Evolutionary conservation across 805 yeast genomes (phyloP).

Genomic region (Peterozyma toletana): DNA sequence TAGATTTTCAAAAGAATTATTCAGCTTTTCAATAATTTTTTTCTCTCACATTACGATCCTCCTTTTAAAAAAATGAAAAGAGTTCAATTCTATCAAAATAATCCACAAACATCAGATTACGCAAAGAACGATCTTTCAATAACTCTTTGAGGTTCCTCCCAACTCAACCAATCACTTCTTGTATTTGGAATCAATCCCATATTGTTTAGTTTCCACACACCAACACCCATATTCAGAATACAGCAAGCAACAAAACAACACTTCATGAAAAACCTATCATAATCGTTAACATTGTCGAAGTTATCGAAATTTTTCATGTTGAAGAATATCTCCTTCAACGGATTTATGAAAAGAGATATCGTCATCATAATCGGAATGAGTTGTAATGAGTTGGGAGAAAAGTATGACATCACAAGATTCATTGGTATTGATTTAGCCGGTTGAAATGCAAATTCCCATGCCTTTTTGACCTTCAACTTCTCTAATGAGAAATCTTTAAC

Average conservation of each 20-base stretch:
- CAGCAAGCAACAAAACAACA: conserved; percentile 27
- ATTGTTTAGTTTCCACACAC: conserved; percentile 73
- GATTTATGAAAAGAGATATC: conserved; percentile 70
- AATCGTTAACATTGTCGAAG: conserved; percentile 2
- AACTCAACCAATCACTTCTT: conserved; percentile 85
- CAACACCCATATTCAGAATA: conserved; percentile 57
- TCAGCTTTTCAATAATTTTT: too few species aligned
- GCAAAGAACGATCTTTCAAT: conserved; percentile 6
- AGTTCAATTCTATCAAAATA: too few species aligned
- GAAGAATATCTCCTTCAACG: conserved; percentile 62
- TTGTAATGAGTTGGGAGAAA: conserved; percentile 88
- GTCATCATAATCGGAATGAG: conserved; percentile 90
- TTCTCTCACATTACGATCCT: too few species aligned
- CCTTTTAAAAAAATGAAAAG: too few species aligned
- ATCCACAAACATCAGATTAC: background rate
- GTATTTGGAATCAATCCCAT: conserved; percentile 92
- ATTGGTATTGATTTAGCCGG: conserved; percentile 85
- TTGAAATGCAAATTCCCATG: conserved; percentile 79
- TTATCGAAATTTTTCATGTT: conserved; percentile 47
- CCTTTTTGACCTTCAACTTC: conserved; percentile 37
- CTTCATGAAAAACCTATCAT: conserved; percentile 19
- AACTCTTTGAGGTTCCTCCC: conserved; percentile 47
- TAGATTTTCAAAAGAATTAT: too few species aligned
- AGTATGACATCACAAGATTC: conserved; percentile 85
- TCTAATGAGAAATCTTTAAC: background rate